phyloP scores from a whole-genome alignment of 2,329 filamentous ascomycete genomes.

The Aspergillus alliaceus region DNA sequence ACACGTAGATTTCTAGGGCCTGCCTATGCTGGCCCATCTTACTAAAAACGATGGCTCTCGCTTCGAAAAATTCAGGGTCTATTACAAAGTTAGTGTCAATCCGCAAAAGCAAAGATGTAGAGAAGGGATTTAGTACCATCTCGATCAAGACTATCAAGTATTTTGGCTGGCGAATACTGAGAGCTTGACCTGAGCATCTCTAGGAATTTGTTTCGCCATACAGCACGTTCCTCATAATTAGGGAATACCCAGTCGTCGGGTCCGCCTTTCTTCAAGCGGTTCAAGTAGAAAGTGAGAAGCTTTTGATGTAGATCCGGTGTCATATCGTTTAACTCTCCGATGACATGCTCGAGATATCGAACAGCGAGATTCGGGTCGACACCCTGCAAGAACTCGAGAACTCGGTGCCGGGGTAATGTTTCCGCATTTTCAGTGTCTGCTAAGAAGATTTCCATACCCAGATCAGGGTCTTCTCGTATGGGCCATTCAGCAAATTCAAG shows the following conservation, averaged over 20 bases:
- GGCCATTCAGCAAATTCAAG: constrained; percentile 92
- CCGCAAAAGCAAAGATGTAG: not conserved
- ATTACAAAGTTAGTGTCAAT: constrained; percentile 15
- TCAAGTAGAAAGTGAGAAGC: constrained; percentile 71
- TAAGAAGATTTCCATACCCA: constrained; percentile 90
- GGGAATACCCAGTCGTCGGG: constrained; percentile 37
- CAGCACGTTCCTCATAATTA: constrained; percentile 52
- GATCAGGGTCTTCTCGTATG: constrained; percentile 66
- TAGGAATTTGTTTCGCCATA: constrained; percentile 67
- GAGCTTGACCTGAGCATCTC: constrained; percentile 72
- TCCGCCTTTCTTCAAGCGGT: constrained; percentile 47
- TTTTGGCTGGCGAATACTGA: constrained; percentile 77
- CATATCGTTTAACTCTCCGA: constrained; percentile 79
- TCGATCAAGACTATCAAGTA: constrained; percentile 73
- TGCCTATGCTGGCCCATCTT: constrained; percentile 96
- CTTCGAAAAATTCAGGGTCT: constrained; percentile 86
- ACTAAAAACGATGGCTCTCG: constrained; percentile 84
- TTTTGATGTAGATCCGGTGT: constrained; percentile 85
- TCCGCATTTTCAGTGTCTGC: constrained; percentile 95
- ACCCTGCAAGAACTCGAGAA: constrained; percentile 70
- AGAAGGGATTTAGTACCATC: constrained; percentile 61
- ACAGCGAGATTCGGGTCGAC: constrained; percentile 73
- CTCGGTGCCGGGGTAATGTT: constrained; percentile 73
- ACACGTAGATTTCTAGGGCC: constrained; percentile 95
- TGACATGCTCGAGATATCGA: constrained; percentile 85